Percentiles rank a stretch among this genome's conserved stretches.
Conservation (phyloP, 345 rosid genomes). For the Orychophragmus violaceus region DNA sequence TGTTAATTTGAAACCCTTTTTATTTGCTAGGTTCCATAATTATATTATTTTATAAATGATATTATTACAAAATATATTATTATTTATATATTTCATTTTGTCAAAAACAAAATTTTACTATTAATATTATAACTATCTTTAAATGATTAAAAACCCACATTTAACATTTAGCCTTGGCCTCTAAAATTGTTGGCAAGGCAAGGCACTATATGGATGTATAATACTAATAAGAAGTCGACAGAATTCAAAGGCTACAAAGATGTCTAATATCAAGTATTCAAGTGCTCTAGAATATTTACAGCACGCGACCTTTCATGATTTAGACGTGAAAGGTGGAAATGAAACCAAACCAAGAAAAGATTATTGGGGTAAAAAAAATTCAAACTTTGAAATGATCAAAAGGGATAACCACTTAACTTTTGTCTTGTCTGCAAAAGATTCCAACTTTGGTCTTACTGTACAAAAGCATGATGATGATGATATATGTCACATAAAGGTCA, state of each 20-base stretch:
- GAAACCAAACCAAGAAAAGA: neutral
- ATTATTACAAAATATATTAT: too few species aligned
- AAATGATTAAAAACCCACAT: too few species aligned
- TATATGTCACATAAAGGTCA: neutral
- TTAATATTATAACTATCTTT: too few species aligned
- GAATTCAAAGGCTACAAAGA: neutral
- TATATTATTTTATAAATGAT: too few species aligned
- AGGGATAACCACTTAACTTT: neutral
- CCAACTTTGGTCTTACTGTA: neutral
- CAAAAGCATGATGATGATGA: conserved; percentile 9
- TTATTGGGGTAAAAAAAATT: neutral
- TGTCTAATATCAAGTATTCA: conserved; percentile 2
- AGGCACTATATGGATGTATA: too few species aligned
- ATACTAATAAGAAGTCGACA: neutral
- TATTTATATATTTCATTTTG: too few species aligned
- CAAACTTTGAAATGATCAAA: conserved; percentile 29
- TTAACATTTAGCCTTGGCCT: too few species aligned
- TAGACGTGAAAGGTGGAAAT: conserved; percentile 17
- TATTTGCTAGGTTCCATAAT: too few species aligned
- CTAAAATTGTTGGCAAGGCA: too few species aligned
- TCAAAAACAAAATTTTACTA: too few species aligned
- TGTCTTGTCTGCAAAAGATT: conserved; percentile 16
- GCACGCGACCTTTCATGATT: conserved; percentile 24
- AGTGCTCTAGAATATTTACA: conserved; percentile 21
- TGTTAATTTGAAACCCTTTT: too few species aligned